Evolutionary conservation across 345 rosid species (phyloP), one percentile per base, ranked within the genome.

Genomic region (Luvunga scandens): DNA sequence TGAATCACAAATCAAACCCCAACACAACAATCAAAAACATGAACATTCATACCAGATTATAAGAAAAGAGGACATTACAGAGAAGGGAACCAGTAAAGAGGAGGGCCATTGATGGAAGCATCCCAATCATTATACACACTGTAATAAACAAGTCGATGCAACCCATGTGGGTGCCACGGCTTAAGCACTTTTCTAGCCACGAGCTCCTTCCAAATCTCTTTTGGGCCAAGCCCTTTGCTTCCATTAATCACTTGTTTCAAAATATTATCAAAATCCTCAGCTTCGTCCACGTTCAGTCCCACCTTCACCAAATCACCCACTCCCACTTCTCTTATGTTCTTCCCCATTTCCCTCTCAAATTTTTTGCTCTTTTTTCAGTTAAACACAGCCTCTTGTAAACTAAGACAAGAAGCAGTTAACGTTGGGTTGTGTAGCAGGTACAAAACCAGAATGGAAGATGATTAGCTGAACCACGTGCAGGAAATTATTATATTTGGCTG

Each of bases 1-100:
- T 45, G 50, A 45, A 45, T 45, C 4, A 12, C 50, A 45, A 45
- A 45, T 45, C 1, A 45, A 45, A 45, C 18, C 50, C 16, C 50
- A 45, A 45, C 50, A 45, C 5, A 45, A 45, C 16, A 45, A 13
- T 13, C 1, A 45, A 45, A 45, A 45, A 45, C 18, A 45, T 45
- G 50, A 45, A 13, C 50, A 45, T 45, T 3, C 50, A 13, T 45
- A 45, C 0, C 18, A 45, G 50, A 45, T 45, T 16, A 45, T 45
- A 13, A 45, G 50, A 45, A 45, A 13, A 3, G 5, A 13, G 18
- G 13, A 61, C 56, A 67, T 82, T 86, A 95, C 98, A 65, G 78
- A 72, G 92, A 88, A 82, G 98, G 98, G 84, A 95, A 92, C 91
- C 94, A 92, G 72, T 90, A 95, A 79, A 79, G 95, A 85, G 97